Evolutionary conservation across 179 eudicot genomes (phyloP), one percentile per base, ranked within the genome.

Genomic region (Spinacia oleracea): DNA sequence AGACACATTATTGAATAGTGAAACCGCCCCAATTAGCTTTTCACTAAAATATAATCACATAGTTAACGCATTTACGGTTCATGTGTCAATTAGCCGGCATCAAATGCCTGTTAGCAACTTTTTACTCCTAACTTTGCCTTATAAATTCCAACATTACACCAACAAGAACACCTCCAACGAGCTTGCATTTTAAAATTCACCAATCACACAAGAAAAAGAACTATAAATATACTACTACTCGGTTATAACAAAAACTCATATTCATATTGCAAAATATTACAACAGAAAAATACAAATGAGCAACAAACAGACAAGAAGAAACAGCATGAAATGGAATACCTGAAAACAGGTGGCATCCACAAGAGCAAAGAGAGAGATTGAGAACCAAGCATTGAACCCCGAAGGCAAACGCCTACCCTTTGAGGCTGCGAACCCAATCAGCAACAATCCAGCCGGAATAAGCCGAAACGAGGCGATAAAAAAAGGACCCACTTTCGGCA

Each of bases 261-360:
- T 1, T 48, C 40, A 53, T 20, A 34, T 53, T 3, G 40, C 10
- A 60, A 25, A 25, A 31, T 11, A 51, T 18, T 45, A 35, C 59
- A 38, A 4, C 9, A 32, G 72, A 59, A 0, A 12, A 42, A 27
- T 60, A 38, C 27, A 11, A 35, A 31, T 21, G 10, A 50, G 72
- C 3, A 74, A 51, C 4, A 20, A 7, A 55, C 6, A n/a, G 5
- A 25, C 15, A 15, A 16, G 23, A 20, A 69, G 29, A 68, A 66
- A 50, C 31, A 48, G 31, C 32, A 70, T 68, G 48, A 9, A n/a
- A 40, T 10, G 11, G 4, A 66, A 15, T 75, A 92, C 99, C 99
- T 96, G 99, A 86, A 96, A 96, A 87, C 88, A 93, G 51, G 98
- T 40, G 50, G 97, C 99, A 84, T 96, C 99, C 50, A 96, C 90